A percentile compares a stretch with the other conserved stretches of the same genome.
These are phyloP conservation scores for Nakazawaea anatomiae DNA, from an alignment of 805 yeast species.

Conservation along the genomic window DNA sequence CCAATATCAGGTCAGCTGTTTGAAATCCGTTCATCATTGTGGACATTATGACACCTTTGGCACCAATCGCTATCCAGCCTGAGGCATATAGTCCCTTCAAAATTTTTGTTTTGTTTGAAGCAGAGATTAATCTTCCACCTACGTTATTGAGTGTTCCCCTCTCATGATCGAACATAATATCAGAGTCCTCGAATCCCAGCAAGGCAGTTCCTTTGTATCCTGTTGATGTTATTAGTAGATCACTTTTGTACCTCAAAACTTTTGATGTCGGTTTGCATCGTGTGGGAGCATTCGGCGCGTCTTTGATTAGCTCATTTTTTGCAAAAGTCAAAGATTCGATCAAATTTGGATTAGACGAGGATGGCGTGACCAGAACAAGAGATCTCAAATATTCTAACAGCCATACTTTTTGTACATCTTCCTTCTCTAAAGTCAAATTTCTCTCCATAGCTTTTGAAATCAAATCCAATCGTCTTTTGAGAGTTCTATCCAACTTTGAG, in stretches of 20 bases:
- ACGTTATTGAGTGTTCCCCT: constrained; percentile 41
- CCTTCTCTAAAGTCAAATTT: constrained; percentile 4
- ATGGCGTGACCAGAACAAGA: constrained; percentile 50
- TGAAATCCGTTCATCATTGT: constrained; percentile 82
- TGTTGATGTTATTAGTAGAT: constrained; percentile 70
- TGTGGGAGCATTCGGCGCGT: constrained; percentile 27
- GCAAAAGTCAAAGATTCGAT: constrained; percentile 43
- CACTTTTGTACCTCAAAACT: constrained; percentile 34
- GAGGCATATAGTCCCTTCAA: constrained; percentile 59
- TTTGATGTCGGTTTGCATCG: constrained; percentile 31
- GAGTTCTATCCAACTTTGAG: constrained; percentile 41
- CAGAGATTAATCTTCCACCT: constrained; percentile 36
- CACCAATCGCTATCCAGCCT: constrained; percentile 90
- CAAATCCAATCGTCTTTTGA: constrained; percentile 61
- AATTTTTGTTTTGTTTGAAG: constrained; percentile 8
- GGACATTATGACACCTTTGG: constrained; percentile 85
- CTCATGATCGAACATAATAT: constrained; percentile 39
- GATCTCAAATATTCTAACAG: constrained; percentile 59
- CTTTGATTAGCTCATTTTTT: constrained; percentile 38
- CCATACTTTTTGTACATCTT: constrained; percentile 40
- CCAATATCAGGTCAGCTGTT: constrained; percentile 59
- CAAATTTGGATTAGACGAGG: constrained; percentile 25
- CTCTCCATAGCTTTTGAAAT: constrained; percentile 33
- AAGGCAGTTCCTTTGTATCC: constrained; percentile 76
- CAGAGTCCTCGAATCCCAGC: constrained; percentile 46